These are phyloP conservation scores for Colletotrichum gloeosporioides DNA, from an alignment of 2,329 filamentous ascomycete genomes.

Conservation along the genomic window DNA sequence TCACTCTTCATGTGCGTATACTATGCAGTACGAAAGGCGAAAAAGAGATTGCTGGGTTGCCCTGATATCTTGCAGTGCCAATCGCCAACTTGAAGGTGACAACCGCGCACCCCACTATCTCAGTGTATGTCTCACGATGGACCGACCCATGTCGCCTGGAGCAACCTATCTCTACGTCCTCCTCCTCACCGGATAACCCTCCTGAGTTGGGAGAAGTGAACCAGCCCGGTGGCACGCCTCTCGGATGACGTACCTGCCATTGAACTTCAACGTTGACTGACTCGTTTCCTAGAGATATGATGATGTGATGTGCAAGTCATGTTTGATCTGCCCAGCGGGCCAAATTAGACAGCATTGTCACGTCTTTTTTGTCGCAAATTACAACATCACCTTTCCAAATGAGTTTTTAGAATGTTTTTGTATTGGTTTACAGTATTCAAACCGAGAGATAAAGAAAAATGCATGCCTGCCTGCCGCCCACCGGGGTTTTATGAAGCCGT, in stretches of 20 bases:
- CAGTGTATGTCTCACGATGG: not conserved
- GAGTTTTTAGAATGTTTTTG: not conserved
- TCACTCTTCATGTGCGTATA: not conserved
- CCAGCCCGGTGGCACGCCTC: not conserved
- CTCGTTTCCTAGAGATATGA: not conserved
- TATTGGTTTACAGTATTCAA: not conserved
- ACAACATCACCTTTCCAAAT: too few relatives aligned
- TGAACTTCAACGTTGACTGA: not conserved
- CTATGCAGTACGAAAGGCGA: not conserved
- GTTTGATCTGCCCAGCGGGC: not conserved
- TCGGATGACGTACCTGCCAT: not conserved
- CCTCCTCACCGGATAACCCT: not conserved
- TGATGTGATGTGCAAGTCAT: not conserved
- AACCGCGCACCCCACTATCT: not conserved
- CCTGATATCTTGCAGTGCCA: not conserved
- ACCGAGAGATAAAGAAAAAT: not conserved
- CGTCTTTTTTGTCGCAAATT: not conserved
- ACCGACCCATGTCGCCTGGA: not conserved
- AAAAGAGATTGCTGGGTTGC: not conserved
- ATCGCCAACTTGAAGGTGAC: not conserved
- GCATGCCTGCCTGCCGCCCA: conserved; percentile 1
- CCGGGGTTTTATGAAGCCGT: conserved; percentile 17
- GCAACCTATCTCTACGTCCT: not conserved
- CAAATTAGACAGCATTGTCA: not conserved
- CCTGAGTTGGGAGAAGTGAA: not conserved